These are phyloP conservation scores for Suillus alpinus DNA, from an alignment of 768 basidiomycete species.

Conservation along the genomic window DNA sequence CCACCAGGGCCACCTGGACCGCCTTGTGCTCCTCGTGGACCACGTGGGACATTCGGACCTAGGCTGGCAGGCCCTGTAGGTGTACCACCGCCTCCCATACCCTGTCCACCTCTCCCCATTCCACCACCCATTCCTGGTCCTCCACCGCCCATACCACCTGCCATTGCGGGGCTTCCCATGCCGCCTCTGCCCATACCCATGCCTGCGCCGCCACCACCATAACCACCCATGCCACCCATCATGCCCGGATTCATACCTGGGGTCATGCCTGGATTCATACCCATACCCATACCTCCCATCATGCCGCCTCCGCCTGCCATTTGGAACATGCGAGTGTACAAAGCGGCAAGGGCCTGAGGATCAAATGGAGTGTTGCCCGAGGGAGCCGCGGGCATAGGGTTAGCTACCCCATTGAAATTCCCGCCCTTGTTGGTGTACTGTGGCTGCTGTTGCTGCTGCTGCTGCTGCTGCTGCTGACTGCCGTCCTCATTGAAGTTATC, in stretches of 20 bases:
- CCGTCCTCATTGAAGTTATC: conserved; percentile 56
- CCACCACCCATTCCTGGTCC: conserved; percentile 31
- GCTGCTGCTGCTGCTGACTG: conserved; percentile 20
- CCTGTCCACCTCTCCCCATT: conserved; percentile 41
- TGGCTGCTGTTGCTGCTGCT: conserved; percentile 19
- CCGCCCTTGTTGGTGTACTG: conserved; percentile 34
- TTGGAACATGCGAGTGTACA: conserved; percentile 95
- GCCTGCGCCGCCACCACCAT: conserved; percentile 28
- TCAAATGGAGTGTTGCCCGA: conserved; percentile 72
- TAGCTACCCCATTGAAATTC: conserved; percentile 33
- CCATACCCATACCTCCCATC: conserved; percentile 44
- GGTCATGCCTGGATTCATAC: conserved; percentile 8
- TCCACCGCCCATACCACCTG: conserved; percentile 39
- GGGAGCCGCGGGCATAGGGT: conserved; percentile 20
- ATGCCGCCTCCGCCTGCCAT: conserved; percentile 60
- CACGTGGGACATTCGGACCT: conserved; percentile 61
- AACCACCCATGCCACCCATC: conserved; percentile 34
- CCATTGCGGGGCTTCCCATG: conserved; percentile 32
- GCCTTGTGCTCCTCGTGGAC: conserved; percentile 56
- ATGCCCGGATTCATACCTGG: conserved; percentile 18
- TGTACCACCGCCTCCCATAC: conserved; percentile 36
- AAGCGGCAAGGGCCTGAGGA: conserved; percentile 85
- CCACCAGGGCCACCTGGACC: conserved; percentile 50
- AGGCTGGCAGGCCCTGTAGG: conserved; percentile 40
- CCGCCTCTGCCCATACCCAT: conserved; percentile 34